Evolutionary conservation across 2,329 filamentous ascomycete genomes (phyloP).

Genomic region (Aspergillus arachidicola): DNA sequence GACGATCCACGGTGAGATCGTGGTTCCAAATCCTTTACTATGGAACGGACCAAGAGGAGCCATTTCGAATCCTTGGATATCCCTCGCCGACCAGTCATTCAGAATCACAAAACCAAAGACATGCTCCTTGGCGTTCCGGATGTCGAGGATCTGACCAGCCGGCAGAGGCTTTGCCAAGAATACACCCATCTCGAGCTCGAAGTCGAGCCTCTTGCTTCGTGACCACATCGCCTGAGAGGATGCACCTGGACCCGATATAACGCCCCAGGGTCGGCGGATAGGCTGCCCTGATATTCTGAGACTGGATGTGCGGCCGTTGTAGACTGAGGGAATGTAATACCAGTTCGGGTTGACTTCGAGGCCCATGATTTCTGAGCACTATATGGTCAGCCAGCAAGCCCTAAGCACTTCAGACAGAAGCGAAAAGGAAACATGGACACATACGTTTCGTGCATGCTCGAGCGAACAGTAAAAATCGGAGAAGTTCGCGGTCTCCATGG

Average conservation of each 20-base stretch:
- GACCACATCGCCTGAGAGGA: conserved; percentile 30
- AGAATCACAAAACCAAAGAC: conserved; percentile 60
- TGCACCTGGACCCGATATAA: background rate
- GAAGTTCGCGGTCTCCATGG: background rate
- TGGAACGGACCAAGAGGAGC: conserved; percentile 62
- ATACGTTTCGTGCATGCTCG: background rate
- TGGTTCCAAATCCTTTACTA: conserved; percentile 61
- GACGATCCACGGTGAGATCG: conserved; percentile 60
- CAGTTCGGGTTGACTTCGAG: background rate
- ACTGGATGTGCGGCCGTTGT: background rate
- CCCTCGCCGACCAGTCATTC: conserved; percentile 64
- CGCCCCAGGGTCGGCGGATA: background rate
- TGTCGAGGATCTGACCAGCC: background rate
- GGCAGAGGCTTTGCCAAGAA: conserved; percentile 48
- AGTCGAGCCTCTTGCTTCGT: conserved; percentile 47
- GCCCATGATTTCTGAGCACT: background rate
- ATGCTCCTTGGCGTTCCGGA: background rate
- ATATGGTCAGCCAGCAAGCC: background rate
- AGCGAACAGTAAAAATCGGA: background rate
- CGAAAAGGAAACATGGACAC: background rate
- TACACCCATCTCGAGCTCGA: conserved; percentile 54
- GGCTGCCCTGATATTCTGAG: background rate
- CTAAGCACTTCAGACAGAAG: background rate
- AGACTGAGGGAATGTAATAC: background rate
- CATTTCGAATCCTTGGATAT: conserved; percentile 64